Evolutionary conservation across 345 rosid genomes (phyloP), one percentile per base, ranked within the genome.

Genomic region (Sisymbrium altissimum): DNA sequence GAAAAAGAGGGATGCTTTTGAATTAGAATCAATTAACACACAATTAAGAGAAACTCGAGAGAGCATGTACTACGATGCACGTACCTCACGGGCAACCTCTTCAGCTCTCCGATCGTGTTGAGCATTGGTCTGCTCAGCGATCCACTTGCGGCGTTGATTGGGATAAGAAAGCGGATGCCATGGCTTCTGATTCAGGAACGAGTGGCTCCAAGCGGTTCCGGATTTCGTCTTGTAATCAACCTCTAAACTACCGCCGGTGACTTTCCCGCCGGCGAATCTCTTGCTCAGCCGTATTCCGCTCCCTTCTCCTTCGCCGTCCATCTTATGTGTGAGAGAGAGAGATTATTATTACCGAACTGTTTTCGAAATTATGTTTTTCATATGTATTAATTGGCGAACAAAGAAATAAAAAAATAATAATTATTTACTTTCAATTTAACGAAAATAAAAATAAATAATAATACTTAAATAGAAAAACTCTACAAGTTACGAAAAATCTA

Each of bases 151-250:
- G 64, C 92, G 97, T 71, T 92, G 97, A 69, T 95, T 95, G 23
- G 99, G 97, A 63, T 95, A 92, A 44, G 99, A 95, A 72, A 95
- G 97, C 8, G 99, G 99, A 83, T 92, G 97, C 98, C 98, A 94
- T 58, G 98, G 98, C 88, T 94, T 94, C 83, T 94, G 98, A 70
- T 94, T 94, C 40, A 94, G 89, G 76, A 83, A 94, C 25, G 91
- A 84, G 75, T 94, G 98, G 86, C 98, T 94, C 97, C 98, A 94
- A 2, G 97, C 97, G 18, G 99, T 92, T 43, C 96, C 99, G 8
- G 97, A 67, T 81, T 92, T 95, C 11, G 85, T 86, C 88, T 89
- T 92, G 87, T 88, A 92, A 76, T 95, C 97, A 14, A 92, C 99
- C 74, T 95, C 99, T 33, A 77, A 19, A 2, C 75, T 36, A 15